Base-by-base conservation (phyloP, 139 green algal species). In the Nannochloris sp. region DNA sequence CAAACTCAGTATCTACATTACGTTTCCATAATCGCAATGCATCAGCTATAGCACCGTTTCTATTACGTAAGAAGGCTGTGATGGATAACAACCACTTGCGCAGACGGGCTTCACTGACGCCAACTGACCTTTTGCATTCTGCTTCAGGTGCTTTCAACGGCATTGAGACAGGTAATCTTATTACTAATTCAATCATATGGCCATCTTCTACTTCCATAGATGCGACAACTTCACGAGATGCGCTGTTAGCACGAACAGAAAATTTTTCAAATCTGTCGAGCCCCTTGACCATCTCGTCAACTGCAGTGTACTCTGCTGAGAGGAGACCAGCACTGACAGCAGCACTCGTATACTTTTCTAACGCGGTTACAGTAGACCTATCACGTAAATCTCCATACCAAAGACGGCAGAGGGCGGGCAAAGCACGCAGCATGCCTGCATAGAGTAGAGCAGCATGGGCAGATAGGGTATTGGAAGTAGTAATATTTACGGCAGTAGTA, bases 61-160 rank as follows among this genome's bases (percentile, higher is more conserved):
- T 82, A 64, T 82, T 79, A 38, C 82, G 81, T 64, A 99, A 73
- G 67, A 96, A 96, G 4, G 81, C 78, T 3, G 72, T 75, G 30
- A 97, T 90, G 45, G 82, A 91, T 10, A 97, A 82, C 74, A 98
- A 73, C 93, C 93, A 99, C 81, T 93, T 97, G 64, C 93, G 84
- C 69, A 97, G 75, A 31, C 78, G 75, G 1, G 55, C 78, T 61
- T 97, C 87, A 14, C 63, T 78, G 9, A 98, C 78, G 53, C 91
- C 88, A 15, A 95, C 80, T 71, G 85, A 76, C 46, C 68, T 73
- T 9, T 65, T 72, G 71, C 81, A 92, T 38, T 85, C 78, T 24
- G 90, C 83, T 63, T 92, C 85, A 0, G 87, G 74, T 1, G 85
- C 60, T 27, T 71, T 72, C 24, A 98, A 81, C 5, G 93, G 93